These are phyloP conservation scores for Eleusine coracana DNA, from an alignment of 176 grass and related monocot genomes.

Conservation along the genomic window DNA sequence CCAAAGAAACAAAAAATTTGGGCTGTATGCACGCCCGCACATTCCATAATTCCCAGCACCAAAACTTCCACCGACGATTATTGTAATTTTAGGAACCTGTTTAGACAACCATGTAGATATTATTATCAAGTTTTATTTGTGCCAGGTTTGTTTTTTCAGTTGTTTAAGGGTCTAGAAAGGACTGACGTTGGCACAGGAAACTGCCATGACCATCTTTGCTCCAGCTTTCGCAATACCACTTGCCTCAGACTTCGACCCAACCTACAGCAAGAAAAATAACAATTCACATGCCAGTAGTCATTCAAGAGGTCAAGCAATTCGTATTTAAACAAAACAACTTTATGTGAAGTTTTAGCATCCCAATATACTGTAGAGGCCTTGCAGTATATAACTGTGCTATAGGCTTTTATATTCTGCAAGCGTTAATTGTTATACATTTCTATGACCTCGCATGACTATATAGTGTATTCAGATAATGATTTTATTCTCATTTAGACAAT, in stretches of 20 bases:
- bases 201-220: neutral
- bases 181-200: conserved; percentile 55
- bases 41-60: conserved; percentile 99
- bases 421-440: neutral
- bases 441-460: neutral
- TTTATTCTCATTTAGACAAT: neutral
- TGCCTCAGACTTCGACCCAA: neutral
- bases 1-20: conserved; percentile 95
- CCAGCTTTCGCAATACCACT: neutral
- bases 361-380: neutral
- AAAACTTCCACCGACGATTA: conserved; percentile 98
- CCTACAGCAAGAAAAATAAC: neutral
- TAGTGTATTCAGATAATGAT: neutral
- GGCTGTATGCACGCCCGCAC: conserved; percentile 97
- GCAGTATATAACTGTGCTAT: neutral
- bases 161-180: conserved; percentile 13
- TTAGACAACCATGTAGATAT: conserved; percentile 26
- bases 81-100: conserved; percentile 96
- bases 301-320: conserved; percentile 3
- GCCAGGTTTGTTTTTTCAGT: neutral
- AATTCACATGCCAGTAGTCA: neutral
- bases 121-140: neutral
- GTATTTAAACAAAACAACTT: conserved; percentile 15
- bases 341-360: conserved; percentile 11
- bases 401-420: neutral